Conservation (phyloP, 2,329 filamentous ascomycete species). For the Clarireedia sp. region DNA sequence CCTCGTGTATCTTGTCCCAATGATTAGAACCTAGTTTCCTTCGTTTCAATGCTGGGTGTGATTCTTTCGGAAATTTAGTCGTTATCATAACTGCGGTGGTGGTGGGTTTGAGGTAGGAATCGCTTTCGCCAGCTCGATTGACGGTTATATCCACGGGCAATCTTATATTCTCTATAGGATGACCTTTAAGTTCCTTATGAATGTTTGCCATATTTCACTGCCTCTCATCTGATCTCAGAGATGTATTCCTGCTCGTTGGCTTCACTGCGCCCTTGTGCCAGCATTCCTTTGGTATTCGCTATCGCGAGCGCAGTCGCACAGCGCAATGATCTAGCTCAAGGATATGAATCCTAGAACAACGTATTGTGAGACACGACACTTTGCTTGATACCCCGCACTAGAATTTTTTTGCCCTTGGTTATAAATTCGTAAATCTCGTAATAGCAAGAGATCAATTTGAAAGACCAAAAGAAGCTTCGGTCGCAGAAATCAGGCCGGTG, state of each 20-base stretch:
- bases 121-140: not conserved
- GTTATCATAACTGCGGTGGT: conserved; percentile 9
- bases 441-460: too few relatives aligned
- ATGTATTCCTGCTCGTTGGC: not conserved
- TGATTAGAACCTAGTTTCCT: conserved; percentile 23
- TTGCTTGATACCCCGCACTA: too few relatives aligned
- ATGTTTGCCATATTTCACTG: not conserved
- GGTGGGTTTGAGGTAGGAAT: not conserved
- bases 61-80: conserved; percentile 20
- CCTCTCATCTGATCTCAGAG: not conserved
- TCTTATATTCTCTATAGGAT: not conserved
- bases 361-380: not conserved
- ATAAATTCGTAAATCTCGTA: too few relatives aligned
- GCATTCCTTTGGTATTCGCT: not conserved
- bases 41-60: conserved; percentile 16
- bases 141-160: not conserved
- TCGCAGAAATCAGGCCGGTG: too few relatives aligned
- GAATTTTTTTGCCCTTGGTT: too few relatives aligned
- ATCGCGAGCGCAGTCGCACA: not conserved
- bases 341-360: not conserved
- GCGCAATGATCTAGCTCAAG: not conserved
- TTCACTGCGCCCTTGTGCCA: not conserved
- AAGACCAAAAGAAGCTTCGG: too few relatives aligned
- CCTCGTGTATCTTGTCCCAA: conserved; percentile 25
- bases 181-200: not conserved